Conservation (phyloP, 768 basidiomycete species). For the Sistotremastrum niveocremeum region DNA sequence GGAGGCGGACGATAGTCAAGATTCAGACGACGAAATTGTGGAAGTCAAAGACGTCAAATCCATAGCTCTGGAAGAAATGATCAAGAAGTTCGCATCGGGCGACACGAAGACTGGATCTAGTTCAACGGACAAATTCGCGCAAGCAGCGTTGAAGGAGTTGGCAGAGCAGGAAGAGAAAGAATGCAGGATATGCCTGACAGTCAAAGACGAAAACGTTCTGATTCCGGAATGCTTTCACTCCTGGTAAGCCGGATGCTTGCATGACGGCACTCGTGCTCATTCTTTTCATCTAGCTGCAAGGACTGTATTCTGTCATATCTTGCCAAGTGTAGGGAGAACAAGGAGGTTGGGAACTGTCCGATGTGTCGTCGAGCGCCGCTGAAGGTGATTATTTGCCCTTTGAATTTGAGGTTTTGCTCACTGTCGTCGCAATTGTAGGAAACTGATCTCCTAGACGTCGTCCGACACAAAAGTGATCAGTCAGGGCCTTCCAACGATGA, state of each 20-base stretch:
- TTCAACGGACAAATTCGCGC: constrained; percentile 36
- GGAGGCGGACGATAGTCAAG: constrained; percentile 25
- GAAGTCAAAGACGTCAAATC: constrained; percentile 24
- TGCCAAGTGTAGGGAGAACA: constrained; percentile 51
- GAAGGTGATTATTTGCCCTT: constrained; percentile 24
- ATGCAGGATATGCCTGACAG: constrained; percentile 74
- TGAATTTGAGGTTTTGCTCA: background rate
- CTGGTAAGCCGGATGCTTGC: constrained; percentile 33
- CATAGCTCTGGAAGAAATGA: constrained; percentile 45
- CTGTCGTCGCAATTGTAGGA: constrained; percentile 23
- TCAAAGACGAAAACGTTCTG: constrained; percentile 55
- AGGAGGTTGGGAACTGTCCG: constrained; percentile 64
- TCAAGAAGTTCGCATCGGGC: constrained; percentile 34
- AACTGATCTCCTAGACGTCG: constrained; percentile 49
- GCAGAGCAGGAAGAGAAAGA: constrained; percentile 38
- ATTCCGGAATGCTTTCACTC: constrained; percentile 68
- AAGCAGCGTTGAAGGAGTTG: constrained; percentile 51
- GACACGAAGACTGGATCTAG: constrained; percentile 18
- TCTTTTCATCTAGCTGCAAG: constrained; percentile 49
- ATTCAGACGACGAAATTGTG: constrained; percentile 19
- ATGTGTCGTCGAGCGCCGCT: constrained; percentile 63
- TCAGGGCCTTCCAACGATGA: constrained; percentile 6
- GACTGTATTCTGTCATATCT: constrained; percentile 77
- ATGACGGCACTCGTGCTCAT: background rate
- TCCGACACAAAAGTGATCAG: constrained; percentile 20